phyloP scores from a whole-genome alignment of 345 rosid species.

The Camelina neglecta region DNA sequence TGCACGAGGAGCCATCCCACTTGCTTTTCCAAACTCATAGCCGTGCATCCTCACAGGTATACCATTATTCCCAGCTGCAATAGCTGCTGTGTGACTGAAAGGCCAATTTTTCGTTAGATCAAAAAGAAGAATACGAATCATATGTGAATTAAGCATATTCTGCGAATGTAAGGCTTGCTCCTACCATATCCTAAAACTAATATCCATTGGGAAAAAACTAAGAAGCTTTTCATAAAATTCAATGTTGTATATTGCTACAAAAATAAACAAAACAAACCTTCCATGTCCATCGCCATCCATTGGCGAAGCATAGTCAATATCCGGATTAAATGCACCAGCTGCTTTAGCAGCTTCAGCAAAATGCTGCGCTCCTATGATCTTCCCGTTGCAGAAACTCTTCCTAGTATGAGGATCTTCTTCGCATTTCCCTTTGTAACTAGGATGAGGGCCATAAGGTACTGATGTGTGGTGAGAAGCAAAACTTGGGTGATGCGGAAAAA shows the following conservation, averaged over 20 bases:
- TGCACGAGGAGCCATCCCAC: conserved; percentile 99
- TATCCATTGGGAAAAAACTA: neutral
- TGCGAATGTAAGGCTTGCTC: neutral
- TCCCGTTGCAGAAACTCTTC: conserved; percentile 81
- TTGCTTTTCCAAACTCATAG: conserved; percentile 99
- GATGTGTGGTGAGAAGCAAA: conserved; percentile 68
- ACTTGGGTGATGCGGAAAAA: conserved; percentile 91
- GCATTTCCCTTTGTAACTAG: conserved; percentile 90
- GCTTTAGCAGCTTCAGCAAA: conserved; percentile 97
- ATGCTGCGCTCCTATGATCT: conserved; percentile 98
- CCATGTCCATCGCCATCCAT: conserved; percentile 99
- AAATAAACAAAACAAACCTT: conserved; percentile 56
- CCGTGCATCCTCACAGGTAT: conserved; percentile 91
- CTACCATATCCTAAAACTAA: neutral
- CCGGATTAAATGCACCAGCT: conserved; percentile 88
- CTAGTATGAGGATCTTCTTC: conserved; percentile 81
- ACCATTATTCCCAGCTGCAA: conserved; percentile 99
- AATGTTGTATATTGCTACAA: neutral
- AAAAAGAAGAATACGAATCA: conserved; percentile 37
- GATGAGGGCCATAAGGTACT: conserved; percentile 86
- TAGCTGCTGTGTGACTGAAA: conserved; percentile 95
- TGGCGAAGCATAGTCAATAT: conserved; percentile 90
- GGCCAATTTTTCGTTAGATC: conserved; percentile 19
- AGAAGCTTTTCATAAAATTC: neutral
- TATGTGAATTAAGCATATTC: neutral